These are phyloP conservation scores for Candolleomyces aberdarensis DNA, from an alignment of 768 basidiomycete species.

Conservation along the genomic window DNA sequence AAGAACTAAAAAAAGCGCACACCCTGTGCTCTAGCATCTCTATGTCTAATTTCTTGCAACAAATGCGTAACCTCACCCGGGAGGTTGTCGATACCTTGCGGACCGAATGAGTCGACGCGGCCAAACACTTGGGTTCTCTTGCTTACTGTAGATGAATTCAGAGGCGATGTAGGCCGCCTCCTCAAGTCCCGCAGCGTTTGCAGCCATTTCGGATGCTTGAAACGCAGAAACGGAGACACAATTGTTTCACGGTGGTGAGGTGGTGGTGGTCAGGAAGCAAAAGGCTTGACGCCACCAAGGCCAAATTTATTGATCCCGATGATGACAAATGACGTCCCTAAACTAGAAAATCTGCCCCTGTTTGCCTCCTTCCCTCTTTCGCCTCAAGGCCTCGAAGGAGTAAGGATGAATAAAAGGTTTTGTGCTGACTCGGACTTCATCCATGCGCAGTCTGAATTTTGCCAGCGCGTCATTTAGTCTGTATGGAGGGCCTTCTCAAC, in stretches of 20 bases:
- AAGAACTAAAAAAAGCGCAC: constrained; percentile 9
- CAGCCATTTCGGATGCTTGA: constrained; percentile 2
- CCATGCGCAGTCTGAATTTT: too few species aligned
- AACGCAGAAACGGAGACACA: not conserved
- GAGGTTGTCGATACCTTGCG: constrained; percentile 50
- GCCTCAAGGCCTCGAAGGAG: too few species aligned
- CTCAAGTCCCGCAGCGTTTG: constrained; percentile 33
- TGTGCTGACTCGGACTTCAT: too few species aligned
- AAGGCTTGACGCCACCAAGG: not conserved
- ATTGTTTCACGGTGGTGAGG: not conserved
- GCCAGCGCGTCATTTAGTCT: too few species aligned
- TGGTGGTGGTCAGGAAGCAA: not conserved
- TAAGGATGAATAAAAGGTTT: too few species aligned
- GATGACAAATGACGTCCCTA: too few species aligned
- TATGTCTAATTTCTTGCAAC: constrained; percentile 48
- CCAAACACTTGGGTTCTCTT: not conserved
- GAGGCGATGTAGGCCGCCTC: constrained; percentile 52
- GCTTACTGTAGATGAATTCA: constrained; percentile 55
- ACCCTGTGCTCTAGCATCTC: constrained; percentile 46
- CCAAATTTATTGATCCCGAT: too few species aligned
- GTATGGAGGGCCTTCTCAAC: too few species aligned
- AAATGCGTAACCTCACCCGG: constrained; percentile 51
- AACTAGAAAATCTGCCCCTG: too few species aligned
- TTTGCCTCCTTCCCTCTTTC: too few species aligned
- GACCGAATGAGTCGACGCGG: too few species aligned